Evolutionary conservation across 805 yeast genomes (phyloP), one percentile per base, ranked within the genome.

Genomic region (Nakazawaea siamensis): DNA sequence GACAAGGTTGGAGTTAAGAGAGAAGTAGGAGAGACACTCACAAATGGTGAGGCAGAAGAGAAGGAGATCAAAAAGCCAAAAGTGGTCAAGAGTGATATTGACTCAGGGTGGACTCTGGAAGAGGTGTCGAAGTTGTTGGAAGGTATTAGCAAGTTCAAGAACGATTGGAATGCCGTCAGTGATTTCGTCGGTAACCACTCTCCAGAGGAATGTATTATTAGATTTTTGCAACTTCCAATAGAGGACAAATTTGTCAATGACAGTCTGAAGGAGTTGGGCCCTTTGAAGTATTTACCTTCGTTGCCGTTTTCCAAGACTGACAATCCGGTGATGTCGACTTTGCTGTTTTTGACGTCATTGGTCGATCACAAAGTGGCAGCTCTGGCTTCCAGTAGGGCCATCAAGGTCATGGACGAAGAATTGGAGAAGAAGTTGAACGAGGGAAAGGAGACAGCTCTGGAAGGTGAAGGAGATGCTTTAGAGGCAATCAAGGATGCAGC

Each of bases 281-380:
- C 94, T 11, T 66, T 88, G 43, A 82, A 79, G 51, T 86, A 72
- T 54, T 79, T 90, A 4, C 80, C 94, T 3, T 81, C 85, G 53
- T 67, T 90, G 33, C 95, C 97, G 11, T 80, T 84, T 33, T 74
- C 85, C 24, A 73, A 85, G 29, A 74, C 80, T 19, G 97, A 92
- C 47, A 92, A 92, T 55, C 98, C 99, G 2, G 87, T 92, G 3
- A 69, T 92, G 62, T 80, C 94, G 24, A 90, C 94, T n/a, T 70
- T 92, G 43, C 80, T 95, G 11, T 92, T 88, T 56, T 64, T 92
- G 57, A 77, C 88, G 0, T 78, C 85, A 25, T 59, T 88, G 33
- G 94, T 87, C 13, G 96, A 90, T 49, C 81, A 90, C 10, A 80
- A 80, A 27, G 82, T 82, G 16, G 95, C 90, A 1, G 75, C 77